Evolutionary conservation across 192 early-diverging fungal genomes (phyloP), one percentile per base, ranked within the genome.

Genomic region (Rhizoclosmatium sp.): DNA sequence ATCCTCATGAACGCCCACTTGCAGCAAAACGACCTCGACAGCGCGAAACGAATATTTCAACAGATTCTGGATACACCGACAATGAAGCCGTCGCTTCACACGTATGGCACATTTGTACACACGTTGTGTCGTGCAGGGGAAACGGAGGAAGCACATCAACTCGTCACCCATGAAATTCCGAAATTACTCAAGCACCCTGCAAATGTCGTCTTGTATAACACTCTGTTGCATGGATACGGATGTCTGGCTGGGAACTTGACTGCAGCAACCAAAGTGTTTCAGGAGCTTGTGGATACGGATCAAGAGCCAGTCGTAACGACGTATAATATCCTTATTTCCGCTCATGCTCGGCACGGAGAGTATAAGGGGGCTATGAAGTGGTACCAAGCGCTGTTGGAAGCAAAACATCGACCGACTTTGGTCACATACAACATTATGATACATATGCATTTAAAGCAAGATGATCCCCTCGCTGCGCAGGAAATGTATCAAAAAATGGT

Each of bases 381-480:
- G 76, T 78, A 78, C 39, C 54, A 59, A 46, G 76, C 76, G 2
- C 56, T 75, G 12, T 40, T 75, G 21, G 40, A 4, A 10, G 3
- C 47, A 4, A 46, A 39, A 49, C 1, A 59, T 4, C 10, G 46
- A 0, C 82, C 82, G 14, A 79, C 75, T n/a, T 46, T 75, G 62
- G 65, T 76, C 48, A 83, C 82, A 14, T 83, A 72, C 75, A 83
- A 83, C 59, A 76, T 78, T 10, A 58, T 84, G 39, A 69, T 81
- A 19, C 61, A 84, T 40, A 54, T 45, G 16, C 78, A 80, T 49
- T n/a, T 81, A 19, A 66, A 75, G 31, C 48, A 42, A n/a, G 61
- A 62, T 7, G 72, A 84, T 10, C 68, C 69, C 9, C 54, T 65
- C n/a, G 42, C 71, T 2, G 80, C 78, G 19, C 75, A 79, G 80